These are phyloP conservation scores for Cercospora sojina DNA, from an alignment of 2,329 filamentous ascomycete genomes.

Conservation along the genomic window DNA sequence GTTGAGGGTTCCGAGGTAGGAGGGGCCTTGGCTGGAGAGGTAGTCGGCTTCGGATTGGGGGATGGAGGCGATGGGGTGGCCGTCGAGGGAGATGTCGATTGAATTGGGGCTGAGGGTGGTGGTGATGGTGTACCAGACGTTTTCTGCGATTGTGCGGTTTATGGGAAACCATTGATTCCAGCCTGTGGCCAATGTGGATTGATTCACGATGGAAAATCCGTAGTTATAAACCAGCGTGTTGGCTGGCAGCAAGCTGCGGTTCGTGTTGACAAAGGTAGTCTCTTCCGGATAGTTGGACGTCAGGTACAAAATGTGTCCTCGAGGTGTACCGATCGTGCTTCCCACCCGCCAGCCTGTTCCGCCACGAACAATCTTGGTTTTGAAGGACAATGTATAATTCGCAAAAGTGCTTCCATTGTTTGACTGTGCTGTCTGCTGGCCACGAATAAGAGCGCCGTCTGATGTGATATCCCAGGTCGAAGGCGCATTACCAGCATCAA, in stretches of 20 bases:
- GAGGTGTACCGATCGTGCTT: conserved; percentile 20
- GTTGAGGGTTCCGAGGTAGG: neutral
- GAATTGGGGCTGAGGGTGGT: conserved; percentile 35
- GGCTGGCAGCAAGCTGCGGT: conserved; percentile 38
- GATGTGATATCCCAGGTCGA: conserved; percentile 40
- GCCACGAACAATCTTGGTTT: conserved; percentile 41
- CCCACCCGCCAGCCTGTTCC: conserved; percentile 44
- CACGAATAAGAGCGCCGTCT: conserved; percentile 41
- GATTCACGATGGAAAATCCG: conserved; percentile 41
- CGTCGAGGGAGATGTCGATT: conserved; percentile 36
- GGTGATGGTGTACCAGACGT: conserved; percentile 43
- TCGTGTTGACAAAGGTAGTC: conserved; percentile 38
- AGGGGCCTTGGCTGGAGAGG: conserved; percentile 8
- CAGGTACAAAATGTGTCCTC: conserved; percentile 31
- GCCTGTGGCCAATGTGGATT: conserved; percentile 37
- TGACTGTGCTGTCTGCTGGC: conserved; percentile 37
- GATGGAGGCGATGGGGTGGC: conserved; percentile 27
- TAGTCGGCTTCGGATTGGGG: conserved; percentile 25
- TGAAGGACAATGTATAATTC: conserved; percentile 44
- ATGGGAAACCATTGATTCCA: conserved; percentile 34
- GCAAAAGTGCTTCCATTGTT: conserved; percentile 27
- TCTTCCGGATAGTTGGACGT: conserved; percentile 30
- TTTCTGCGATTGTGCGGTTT: conserved; percentile 35
- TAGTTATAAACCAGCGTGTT: conserved; percentile 41
- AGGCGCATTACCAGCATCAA: conserved; percentile 41